Percentiles rank a stretch among this genome's conserved stretches.
Evolutionary conservation across 2,329 filamentous ascomycete genomes (phyloP).

Genomic region (Hymenoscyphus linearis): DNA sequence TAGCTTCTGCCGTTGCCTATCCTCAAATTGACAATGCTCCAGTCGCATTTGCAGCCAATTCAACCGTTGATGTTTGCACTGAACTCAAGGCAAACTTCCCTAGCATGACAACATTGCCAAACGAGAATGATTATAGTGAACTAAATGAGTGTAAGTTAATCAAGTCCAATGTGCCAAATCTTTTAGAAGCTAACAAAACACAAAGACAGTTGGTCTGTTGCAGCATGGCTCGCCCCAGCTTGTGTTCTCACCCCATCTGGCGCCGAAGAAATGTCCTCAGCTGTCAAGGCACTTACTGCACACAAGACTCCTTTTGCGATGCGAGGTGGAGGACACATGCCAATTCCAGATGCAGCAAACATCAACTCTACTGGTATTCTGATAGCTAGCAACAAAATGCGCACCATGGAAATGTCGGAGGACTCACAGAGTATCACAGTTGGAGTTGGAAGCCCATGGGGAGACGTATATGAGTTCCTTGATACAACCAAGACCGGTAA

Average conservation of each 20-base stretch:
- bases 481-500: constrained; percentile 27
- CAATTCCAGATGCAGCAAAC: constrained; percentile 47
- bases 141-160: constrained; percentile 13
- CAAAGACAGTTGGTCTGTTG: constrained; percentile 17
- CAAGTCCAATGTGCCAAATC: background rate
- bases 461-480: constrained; percentile 34
- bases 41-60: background rate
- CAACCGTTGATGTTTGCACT: background rate
- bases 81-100: constrained; percentile 2
- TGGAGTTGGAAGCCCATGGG: constrained; percentile 36
- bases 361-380: constrained; percentile 42
- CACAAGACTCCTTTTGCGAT: constrained; percentile 41
- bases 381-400: constrained; percentile 39
- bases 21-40: background rate
- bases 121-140: constrained; percentile 9
- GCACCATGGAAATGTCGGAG: constrained; percentile 17
- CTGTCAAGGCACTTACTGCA: constrained; percentile 13
- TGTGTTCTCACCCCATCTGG: constrained; percentile 15
- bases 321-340: constrained; percentile 53
- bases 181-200: background rate
- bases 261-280: constrained; percentile 15
- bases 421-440: constrained; percentile 30
- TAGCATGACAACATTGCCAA: constrained; percentile 14
- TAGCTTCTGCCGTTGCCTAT: background rate
- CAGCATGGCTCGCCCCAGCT: constrained; percentile 15